Evolutionary conservation across 2,329 filamentous ascomycete species (phyloP).

Genomic region (Diaporthe batatas): DNA sequence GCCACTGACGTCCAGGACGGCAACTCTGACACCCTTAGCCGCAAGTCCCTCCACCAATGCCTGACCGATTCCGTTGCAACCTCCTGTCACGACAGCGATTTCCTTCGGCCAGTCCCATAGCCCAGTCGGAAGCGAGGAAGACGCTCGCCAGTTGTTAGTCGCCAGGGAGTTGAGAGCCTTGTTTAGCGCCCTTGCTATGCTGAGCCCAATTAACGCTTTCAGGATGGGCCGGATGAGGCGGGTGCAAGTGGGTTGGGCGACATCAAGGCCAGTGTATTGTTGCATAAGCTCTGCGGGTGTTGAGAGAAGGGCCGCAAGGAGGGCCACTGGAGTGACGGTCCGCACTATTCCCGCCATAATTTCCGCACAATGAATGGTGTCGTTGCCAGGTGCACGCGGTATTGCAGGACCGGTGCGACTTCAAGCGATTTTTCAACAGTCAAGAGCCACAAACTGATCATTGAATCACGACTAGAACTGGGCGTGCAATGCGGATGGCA

Average conservation of each 20-base stretch:
- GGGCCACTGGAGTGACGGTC: conserved; percentile 5
- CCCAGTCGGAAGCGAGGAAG: conserved; percentile 22
- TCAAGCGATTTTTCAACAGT: too few species aligned
- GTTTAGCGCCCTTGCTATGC: conserved; percentile 40
- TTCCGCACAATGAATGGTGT: background rate
- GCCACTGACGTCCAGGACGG: conserved; percentile 53
- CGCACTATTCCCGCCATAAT: conserved; percentile 12
- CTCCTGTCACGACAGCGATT: conserved; percentile 48
- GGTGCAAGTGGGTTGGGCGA: conserved; percentile 12
- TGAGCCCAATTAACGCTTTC: conserved; percentile 33
- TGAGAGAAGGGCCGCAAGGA: conserved; percentile 37
- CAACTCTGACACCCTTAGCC: conserved; percentile 53
- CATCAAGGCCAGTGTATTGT: conserved; percentile 20
- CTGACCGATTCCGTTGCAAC: conserved; percentile 53
- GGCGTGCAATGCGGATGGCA: background rate
- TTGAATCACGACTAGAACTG: background rate
- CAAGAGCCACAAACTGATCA: background rate
- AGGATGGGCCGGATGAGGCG: conserved; percentile 27
- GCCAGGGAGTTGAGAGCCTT: conserved; percentile 44
- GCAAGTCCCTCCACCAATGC: conserved; percentile 52
- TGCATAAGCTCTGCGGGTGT: conserved; percentile 32
- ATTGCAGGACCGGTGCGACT: background rate
- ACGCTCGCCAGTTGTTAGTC: conserved; percentile 45
- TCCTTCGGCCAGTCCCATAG: conserved; percentile 48
- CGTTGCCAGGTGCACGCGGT: background rate